phyloP scores from a whole-genome alignment of 2,329 filamentous ascomycete species.

The Paraconiothyrium brasiliense region DNA sequence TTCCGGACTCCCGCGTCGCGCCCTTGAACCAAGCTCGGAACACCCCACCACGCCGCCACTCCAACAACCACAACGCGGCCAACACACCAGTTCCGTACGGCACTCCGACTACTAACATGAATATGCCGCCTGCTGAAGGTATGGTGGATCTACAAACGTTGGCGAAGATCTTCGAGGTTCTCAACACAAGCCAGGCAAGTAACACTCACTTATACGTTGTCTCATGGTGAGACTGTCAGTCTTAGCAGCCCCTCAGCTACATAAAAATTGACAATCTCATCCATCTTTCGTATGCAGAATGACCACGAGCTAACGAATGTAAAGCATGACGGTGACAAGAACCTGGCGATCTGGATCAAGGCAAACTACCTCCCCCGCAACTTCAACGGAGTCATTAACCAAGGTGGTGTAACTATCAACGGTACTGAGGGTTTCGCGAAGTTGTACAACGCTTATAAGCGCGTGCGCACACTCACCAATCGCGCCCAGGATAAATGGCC shows the following conservation, averaged over 20 bases:
- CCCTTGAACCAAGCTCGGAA: not conserved
- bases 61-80: slow-evolving; percentile 2
- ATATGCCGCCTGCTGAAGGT: slow-evolving; percentile 29
- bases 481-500: slow-evolving; percentile 45
- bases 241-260: not conserved
- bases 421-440: slow-evolving; percentile 33
- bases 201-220: not conserved
- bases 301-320: not conserved
- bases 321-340: slow-evolving; percentile 27
- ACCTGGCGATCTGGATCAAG: slow-evolving; percentile 36
- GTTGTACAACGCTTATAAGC: slow-evolving; percentile 40
- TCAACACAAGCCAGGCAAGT: slow-evolving; percentile 29
- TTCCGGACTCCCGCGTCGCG: not conserved
- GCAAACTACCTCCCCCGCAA: slow-evolving; percentile 31
- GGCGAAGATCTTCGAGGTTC: slow-evolving; percentile 30
- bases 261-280: too few species aligned
- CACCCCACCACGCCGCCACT: slow-evolving; percentile 1
- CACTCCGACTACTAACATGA: slow-evolving; percentile 14
- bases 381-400: slow-evolving; percentile 10
- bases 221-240: not conserved
- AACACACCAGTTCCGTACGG: too few species aligned
- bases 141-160: slow-evolving; percentile 36
- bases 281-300: not conserved
- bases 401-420: slow-evolving; percentile 25
- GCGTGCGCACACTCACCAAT: slow-evolving; percentile 39